phyloP scores from a whole-genome alignment of 148 eudicot genomes.

The Rheum nobile region DNA sequence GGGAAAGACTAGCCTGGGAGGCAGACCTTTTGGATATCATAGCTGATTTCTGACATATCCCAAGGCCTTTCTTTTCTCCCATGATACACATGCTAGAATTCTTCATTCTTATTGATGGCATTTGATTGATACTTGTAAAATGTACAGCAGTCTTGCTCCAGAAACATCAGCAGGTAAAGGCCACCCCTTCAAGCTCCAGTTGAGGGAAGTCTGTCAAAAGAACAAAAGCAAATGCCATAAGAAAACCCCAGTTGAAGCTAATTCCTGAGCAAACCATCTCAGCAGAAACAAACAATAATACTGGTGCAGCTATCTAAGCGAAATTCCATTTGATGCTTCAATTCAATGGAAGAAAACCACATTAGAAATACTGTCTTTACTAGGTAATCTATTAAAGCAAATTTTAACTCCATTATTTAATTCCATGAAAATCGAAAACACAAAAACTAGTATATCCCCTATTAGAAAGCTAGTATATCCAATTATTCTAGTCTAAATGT shows the following conservation, averaged over 20 bases:
- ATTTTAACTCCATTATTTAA: neutral
- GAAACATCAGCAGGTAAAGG: slow-evolving; percentile 35
- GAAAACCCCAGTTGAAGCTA: neutral
- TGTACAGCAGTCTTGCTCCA: slow-evolving; percentile 19
- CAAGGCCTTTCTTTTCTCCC: slow-evolving; percentile 61
- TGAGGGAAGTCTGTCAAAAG: slow-evolving; percentile 15
- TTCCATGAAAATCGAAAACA: neutral
- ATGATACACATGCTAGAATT: slow-evolving; percentile 44
- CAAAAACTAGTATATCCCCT: neutral
- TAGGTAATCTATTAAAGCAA: neutral
- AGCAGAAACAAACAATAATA: neutral
- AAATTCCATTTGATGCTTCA: neutral
- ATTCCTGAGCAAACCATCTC: neutral
- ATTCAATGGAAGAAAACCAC: neutral
- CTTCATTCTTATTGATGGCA: slow-evolving; percentile 92
- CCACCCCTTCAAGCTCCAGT: slow-evolving; percentile 15
- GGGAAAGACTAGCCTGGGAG: slow-evolving; percentile 39
- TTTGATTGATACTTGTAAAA: slow-evolving; percentile 40
- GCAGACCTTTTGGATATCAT: slow-evolving; percentile 54
- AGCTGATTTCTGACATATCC: slow-evolving; percentile 60
- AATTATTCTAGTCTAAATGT: neutral
- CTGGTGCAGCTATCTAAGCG: neutral
- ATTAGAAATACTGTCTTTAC: neutral
- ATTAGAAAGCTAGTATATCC: neutral
- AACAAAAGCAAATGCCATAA: slow-evolving; percentile 11